Conservation (phyloP, 345 rosid species). For the Clausena lansium region DNA sequence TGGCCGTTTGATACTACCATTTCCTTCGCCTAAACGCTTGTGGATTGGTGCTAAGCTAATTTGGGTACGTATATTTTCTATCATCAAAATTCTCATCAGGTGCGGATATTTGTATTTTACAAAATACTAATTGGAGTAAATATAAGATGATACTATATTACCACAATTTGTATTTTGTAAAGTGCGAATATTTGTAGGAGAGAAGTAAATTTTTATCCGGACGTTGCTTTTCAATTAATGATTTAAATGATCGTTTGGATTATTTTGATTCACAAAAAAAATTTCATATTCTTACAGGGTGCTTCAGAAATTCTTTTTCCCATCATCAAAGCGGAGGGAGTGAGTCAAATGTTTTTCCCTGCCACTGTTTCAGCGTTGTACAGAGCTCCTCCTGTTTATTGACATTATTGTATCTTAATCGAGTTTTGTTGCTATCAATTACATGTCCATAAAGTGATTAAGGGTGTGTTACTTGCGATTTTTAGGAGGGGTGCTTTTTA, state of each 20-base stretch:
- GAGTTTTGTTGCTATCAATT: background rate
- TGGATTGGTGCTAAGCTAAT: conserved; percentile 46
- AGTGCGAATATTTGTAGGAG: too few species aligned
- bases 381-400: conserved; percentile 14
- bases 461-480: too few species aligned
- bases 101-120: too few species aligned
- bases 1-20: conserved; percentile 43
- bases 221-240: background rate
- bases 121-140: background rate
- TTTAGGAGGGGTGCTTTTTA: too few species aligned
- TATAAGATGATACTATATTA: background rate
- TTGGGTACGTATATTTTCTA: conserved; percentile 23
- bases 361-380: conserved; percentile 22
- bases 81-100: too few species aligned
- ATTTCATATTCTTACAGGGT: conserved; percentile 16
- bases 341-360: conserved; percentile 45
- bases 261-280: background rate
- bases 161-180: background rate
- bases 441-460: background rate
- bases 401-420: background rate
- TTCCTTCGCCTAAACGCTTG: conserved; percentile 39
- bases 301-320: conserved; percentile 45
- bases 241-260: background rate
- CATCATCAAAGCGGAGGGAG: conserved; percentile 40
- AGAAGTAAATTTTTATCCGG: too few species aligned